Percentiles rank a stretch among this genome's conserved stretches.
phyloP scores from a whole-genome alignment of 805 yeast genomes.

The Lachancea meyersii region DNA sequence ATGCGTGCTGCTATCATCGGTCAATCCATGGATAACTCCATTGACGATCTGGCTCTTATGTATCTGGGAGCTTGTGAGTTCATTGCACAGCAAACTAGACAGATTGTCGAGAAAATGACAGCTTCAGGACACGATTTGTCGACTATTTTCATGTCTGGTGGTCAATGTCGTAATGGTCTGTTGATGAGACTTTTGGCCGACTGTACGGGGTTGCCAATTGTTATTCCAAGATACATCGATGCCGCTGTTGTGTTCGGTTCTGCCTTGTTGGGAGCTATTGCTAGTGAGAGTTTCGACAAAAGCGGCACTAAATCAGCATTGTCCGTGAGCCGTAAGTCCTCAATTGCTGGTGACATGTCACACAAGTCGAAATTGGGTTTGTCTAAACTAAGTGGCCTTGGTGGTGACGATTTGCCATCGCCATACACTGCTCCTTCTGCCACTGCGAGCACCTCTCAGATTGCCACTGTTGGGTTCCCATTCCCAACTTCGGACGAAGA shows the following conservation, averaged over 20 bases:
- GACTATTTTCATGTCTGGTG: constrained; percentile 87
- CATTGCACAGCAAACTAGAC: constrained; percentile 95
- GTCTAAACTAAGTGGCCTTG: constrained; percentile 6
- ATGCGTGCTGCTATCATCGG: constrained; percentile 94
- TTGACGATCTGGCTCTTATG: constrained; percentile 77
- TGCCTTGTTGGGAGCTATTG: constrained; percentile 91
- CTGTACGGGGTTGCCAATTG: constrained; percentile 84
- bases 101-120: constrained; percentile 82
- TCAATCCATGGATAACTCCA: constrained; percentile 80
- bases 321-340: constrained; percentile 16
- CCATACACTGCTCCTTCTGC: constrained; percentile 80
- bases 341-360: constrained; percentile 9
- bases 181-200: constrained; percentile 87
- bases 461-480: constrained; percentile 38
- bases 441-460: constrained; percentile 48
- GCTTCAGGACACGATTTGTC: constrained; percentile 69
- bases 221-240: constrained; percentile 91
- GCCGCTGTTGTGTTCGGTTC: constrained; percentile 97
- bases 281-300: constrained; percentile 58
- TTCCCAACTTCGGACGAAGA: constrained; percentile 37
- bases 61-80: constrained; percentile 95
- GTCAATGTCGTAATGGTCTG: constrained; percentile 89
- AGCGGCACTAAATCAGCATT: constrained; percentile 12
- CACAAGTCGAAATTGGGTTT: constrained; percentile 9
- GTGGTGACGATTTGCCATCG: constrained; percentile 37